Conservation (phyloP, 192 early-diverging fungal genomes). For the Backusella circina region DNA sequence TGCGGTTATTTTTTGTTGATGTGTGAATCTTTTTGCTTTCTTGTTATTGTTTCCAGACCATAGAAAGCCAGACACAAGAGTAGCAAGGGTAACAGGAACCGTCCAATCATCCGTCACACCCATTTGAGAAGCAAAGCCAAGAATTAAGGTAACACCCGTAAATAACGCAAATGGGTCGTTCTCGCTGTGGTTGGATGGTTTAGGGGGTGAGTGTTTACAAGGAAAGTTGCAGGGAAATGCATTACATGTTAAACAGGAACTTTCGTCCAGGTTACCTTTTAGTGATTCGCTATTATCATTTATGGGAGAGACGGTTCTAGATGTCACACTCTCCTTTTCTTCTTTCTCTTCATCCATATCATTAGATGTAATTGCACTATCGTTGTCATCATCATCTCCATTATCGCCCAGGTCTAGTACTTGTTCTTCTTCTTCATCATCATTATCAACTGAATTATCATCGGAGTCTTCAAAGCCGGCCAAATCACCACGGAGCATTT, state of each 20-base stretch:
- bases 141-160: slow-evolving; percentile 21
- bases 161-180: slow-evolving; percentile 20
- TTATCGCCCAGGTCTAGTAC: neutral
- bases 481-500: slow-evolving; percentile 37
- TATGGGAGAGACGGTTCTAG: neutral
- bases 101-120: slow-evolving; percentile 41
- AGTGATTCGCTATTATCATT: neutral
- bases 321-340: neutral
- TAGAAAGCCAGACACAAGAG: slow-evolving; percentile 32
- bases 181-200: neutral
- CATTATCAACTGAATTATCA: neutral
- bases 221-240: slow-evolving; percentile 8
- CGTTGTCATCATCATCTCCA: neutral
- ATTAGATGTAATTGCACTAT: neutral
- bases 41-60: slow-evolving; percentile 25
- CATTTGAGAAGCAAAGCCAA: slow-evolving; percentile 23
- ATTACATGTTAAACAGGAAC: slow-evolving; percentile 6
- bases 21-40: neutral
- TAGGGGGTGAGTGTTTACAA: neutral
- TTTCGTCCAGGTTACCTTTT: slow-evolving; percentile 2
- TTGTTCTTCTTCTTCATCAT: neutral
- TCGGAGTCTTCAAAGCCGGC: slow-evolving; percentile 6
- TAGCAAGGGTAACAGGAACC: slow-evolving; percentile 29
- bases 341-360: neutral
- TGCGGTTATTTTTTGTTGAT: neutral